Conservation (phyloP, 2,329 filamentous ascomycete species). For the Metarhizium anisopliae region DNA sequence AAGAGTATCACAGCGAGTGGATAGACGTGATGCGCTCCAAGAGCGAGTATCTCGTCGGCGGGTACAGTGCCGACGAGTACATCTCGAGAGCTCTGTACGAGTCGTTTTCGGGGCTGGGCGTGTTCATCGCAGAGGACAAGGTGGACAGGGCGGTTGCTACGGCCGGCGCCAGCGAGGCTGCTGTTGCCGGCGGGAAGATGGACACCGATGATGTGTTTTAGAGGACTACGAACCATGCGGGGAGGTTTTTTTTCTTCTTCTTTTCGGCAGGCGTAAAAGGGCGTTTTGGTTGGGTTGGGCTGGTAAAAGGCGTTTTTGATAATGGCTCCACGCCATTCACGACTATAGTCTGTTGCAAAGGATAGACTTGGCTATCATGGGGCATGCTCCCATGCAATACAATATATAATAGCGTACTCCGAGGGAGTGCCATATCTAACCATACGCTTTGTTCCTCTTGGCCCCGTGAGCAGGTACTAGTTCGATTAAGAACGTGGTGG, state of each 20-base stretch:
- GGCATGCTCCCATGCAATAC: neutral
- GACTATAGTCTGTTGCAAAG: neutral
- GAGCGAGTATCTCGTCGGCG: constrained; percentile 61
- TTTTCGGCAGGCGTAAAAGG: constrained; percentile 1
- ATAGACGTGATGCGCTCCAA: constrained; percentile 60
- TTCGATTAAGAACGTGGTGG: neutral
- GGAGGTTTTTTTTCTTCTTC: neutral
- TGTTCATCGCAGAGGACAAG: constrained; percentile 77
- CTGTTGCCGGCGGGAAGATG: constrained; percentile 31
- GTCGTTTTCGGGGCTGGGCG: constrained; percentile 80
- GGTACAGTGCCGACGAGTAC: constrained; percentile 77
- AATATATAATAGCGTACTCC: neutral
- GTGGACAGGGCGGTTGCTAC: constrained; percentile 26
- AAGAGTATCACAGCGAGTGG: constrained; percentile 67
- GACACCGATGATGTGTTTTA: constrained; percentile 40
- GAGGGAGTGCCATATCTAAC: neutral
- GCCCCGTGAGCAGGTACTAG: neutral
- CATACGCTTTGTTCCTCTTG: neutral
- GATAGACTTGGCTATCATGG: neutral
- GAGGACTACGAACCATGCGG: neutral
- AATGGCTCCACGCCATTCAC: neutral
- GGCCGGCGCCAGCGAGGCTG: constrained; percentile 26
- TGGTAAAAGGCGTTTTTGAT: neutral
- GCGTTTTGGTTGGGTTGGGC: neutral
- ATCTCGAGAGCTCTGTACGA: constrained; percentile 74